Base-by-base conservation (phyloP, 495 filamentous ascomycete species). In the Penicillium arizonense region DNA sequence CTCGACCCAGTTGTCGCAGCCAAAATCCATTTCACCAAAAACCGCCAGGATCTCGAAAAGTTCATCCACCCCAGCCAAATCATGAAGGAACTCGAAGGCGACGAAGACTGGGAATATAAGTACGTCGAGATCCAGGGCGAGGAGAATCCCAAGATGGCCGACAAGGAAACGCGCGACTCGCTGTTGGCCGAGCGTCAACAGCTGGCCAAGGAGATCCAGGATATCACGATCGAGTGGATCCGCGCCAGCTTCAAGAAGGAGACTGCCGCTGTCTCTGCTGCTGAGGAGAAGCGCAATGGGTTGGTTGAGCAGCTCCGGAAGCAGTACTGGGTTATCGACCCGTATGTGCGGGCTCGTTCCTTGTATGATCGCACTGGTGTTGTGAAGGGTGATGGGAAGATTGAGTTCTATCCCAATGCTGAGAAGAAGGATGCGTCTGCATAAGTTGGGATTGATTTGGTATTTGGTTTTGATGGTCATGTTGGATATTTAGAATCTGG, bases 21-120 rank as follows among this genome's bases (percentile, higher is more conserved):
- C 55, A 97, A 98, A 70, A 87, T 98, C 36, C 87, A 97, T 65
- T 98, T 98, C 73, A 96, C 91, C 51, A 93, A 90, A 57, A 90
- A 80, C 56, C 66, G 82, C 54, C 79, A 87, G 37, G 94, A 97
- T 36, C 74, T 98, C 45, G 83, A 88, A 61, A 72, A 81, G 21
- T 97, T 87, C 69, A 85, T 98, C 54, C 76, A 82, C 4, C 74
- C 70, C 23, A 75, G 76, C 36, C 88, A 86, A 47, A 90, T 97
- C 56, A 77, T 84, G 48, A 85, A 84, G 53, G 91, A 86, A 46
- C 78, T 96, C 16, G 91, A 90, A 34, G 92, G 92, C 47, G 79
- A 84, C 34, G 91, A 96, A 46, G 79, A 89, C 56, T 96, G 88
- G 84, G 72, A 78, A 14, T 97, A 94, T 69, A 52, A 74, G 14